phyloP scores from a whole-genome alignment of 208 protist genomes.

The Zelonia costaricensis region DNA sequence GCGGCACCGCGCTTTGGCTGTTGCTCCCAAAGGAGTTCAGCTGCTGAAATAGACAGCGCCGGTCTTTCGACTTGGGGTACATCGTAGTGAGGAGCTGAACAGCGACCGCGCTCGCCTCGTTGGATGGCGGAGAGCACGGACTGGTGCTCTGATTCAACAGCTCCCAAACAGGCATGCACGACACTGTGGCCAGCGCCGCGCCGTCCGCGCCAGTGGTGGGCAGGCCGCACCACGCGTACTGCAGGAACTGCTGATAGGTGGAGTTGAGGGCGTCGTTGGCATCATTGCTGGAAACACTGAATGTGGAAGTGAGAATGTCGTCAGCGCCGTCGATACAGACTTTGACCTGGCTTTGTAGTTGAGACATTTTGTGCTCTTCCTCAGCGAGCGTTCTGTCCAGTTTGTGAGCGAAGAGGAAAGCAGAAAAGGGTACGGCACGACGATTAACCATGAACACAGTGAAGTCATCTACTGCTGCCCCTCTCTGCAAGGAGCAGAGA shows the following conservation, averaged over 20 bases:
- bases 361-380: conserved; percentile 13
- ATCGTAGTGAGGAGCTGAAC: conserved; percentile 53
- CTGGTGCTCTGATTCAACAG: conserved; percentile 60
- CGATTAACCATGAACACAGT: no score
- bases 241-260: conserved; percentile 17
- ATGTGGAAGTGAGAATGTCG: conserved; percentile 9
- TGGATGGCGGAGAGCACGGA: conserved; percentile 18
- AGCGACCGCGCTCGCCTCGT: conserved; percentile 36
- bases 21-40: conserved; percentile 22
- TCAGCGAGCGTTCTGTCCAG: neutral
- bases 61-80: conserved; percentile 81
- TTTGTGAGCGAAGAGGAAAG: no score
- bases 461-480: no score
- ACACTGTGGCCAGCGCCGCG: conserved; percentile 61
- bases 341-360: conserved; percentile 29
- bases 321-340: conserved; percentile 22
- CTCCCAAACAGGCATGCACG: conserved; percentile 86
- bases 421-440: neutral
- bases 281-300: neutral
- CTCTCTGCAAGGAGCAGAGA: no score
- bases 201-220: conserved; percentile 44
- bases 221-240: conserved; percentile 39
- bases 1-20: conserved; percentile 19
- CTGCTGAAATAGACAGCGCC: conserved; percentile 77
- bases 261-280: neutral